Evolutionary conservation across 306 rosid genomes (phyloP).

Genomic region (Alnus glutinosa): DNA sequence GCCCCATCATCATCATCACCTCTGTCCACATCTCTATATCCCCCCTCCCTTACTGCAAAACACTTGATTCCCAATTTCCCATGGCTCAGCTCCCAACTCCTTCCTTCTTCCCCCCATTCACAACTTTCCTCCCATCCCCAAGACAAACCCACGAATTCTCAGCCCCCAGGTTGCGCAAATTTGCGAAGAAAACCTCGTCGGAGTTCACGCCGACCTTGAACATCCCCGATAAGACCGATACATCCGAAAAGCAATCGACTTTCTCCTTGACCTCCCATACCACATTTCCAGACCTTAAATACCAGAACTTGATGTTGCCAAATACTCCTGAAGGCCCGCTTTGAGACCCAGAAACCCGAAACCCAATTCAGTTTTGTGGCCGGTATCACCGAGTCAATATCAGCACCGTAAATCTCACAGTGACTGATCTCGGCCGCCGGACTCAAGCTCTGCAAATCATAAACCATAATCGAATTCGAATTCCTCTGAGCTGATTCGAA

Average conservation of each 20-base stretch:
- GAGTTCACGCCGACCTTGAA: constrained; percentile 90
- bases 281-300: constrained; percentile 56
- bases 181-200: constrained; percentile 59
- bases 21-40: constrained; percentile 85
- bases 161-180: constrained; percentile 56
- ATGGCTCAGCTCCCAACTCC: constrained; percentile 78
- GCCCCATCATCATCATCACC: constrained; percentile 56
- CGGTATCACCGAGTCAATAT: constrained; percentile 80
- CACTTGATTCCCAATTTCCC: constrained; percentile 83
- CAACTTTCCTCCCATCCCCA: constrained; percentile 52
- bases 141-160: constrained; percentile 73
- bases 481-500: constrained; percentile 83
- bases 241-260: constrained; percentile 79
- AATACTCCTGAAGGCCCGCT: constrained; percentile 88
- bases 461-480: constrained; percentile 76
- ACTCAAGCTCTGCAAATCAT: constrained; percentile 53
- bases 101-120: constrained; percentile 76
- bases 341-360: constrained; percentile 74
- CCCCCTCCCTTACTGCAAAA: constrained; percentile 77
- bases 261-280: constrained; percentile 78
- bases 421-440: constrained; percentile 60
- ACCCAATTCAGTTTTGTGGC: constrained; percentile 83
- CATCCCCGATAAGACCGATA: constrained; percentile 57
- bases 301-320: constrained; percentile 83
- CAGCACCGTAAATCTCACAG: constrained; percentile 80